Base-by-base conservation (phyloP, 148 eudicot genomes). In the Oxyria digyna region DNA sequence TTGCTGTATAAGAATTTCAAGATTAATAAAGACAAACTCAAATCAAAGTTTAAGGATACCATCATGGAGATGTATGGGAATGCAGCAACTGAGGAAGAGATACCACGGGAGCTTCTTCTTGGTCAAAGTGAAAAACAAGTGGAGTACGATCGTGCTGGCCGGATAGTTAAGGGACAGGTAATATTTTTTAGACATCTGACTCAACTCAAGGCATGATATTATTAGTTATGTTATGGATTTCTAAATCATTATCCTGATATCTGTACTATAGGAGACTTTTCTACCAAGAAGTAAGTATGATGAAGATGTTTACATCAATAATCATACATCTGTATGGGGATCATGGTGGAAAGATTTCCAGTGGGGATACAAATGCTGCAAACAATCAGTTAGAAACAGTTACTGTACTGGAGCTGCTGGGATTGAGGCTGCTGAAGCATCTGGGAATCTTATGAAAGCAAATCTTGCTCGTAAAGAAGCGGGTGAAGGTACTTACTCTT, bases 261-360 rank as follows among this genome's bases (percentile, higher is more conserved):
- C 23, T 23, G 23, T 66, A n/a, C 62, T 59, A 52, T 78, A 91
- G 90, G 97, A 88, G 70, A 78, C 62, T 59, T 75, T 85, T 63
- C 78, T 91, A 59, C 96, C 96, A 10, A 82, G 69, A 76, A 91
- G 97, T 83, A 89, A 91, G 79, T 91, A 89, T 29, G 97, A 91
- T 76, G 97, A 91, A 79, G 97, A 91, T 69, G 89, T 87, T 37
- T 84, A 75, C 62, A 71, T 79, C 11, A 91, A 87, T 70, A 89
- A 89, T 78, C 97, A 89, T 72, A 85, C 89, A 0, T 79, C 77
- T 73, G 90, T 87, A 2, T 89, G 91, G 96, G 97, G 97, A n/a
- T 91, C 97, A 0, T 91, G 93, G 96, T 91, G 96, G 97, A 89
- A 76, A 64, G 88, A 89, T 78, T 85, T 87, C 68, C 97, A 87